These are phyloP conservation scores for Pseudogymnoascus sp. DNA, from an alignment of 2,329 filamentous ascomycete genomes.

Conservation along the genomic window DNA sequence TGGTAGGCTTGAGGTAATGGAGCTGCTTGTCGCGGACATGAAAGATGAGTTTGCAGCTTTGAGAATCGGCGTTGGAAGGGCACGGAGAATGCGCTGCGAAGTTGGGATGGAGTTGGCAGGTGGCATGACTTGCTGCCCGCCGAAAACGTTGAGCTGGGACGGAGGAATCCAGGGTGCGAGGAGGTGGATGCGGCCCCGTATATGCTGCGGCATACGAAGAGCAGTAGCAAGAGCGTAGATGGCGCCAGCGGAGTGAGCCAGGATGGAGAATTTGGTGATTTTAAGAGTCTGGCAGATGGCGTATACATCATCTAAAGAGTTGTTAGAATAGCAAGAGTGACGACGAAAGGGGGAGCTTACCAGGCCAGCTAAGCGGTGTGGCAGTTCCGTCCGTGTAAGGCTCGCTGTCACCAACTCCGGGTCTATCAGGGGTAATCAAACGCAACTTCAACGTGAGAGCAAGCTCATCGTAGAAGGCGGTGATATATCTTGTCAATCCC, in stretches of 20 bases:
- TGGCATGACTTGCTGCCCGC: constrained; percentile 64
- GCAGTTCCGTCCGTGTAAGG: constrained; percentile 73
- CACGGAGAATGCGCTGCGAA: constrained; percentile 82
- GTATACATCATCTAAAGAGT: constrained; percentile 64
- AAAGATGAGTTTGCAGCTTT: constrained; percentile 95
- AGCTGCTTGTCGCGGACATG: constrained; percentile 84
- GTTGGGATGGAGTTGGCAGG: constrained; percentile 84
- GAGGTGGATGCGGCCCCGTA: constrained; percentile 87
- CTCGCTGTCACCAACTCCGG: constrained; percentile 89
- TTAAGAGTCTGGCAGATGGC: constrained; percentile 87
- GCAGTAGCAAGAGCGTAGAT: constrained; percentile 96
- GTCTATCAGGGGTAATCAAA: constrained; percentile 87
- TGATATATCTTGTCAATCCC: constrained; percentile 92
- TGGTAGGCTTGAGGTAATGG: constrained; percentile 70
- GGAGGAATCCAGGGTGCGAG: constrained; percentile 96
- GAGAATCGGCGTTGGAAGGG: constrained; percentile 80
- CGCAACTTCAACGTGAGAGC: constrained; percentile 81
- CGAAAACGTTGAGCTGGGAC: constrained; percentile 79
- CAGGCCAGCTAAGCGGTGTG: constrained; percentile 89
- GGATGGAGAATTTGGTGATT: constrained; percentile 91
- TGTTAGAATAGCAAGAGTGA: constrained; percentile 17
- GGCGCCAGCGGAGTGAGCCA: constrained; percentile 94
- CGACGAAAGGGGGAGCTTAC: constrained; percentile 42
- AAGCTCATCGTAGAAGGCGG: constrained; percentile 94
- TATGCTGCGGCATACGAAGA: constrained; percentile 90